phyloP scores from a whole-genome alignment of 2,329 filamentous ascomycete genomes.

The Gaeumannomyces sp. region DNA sequence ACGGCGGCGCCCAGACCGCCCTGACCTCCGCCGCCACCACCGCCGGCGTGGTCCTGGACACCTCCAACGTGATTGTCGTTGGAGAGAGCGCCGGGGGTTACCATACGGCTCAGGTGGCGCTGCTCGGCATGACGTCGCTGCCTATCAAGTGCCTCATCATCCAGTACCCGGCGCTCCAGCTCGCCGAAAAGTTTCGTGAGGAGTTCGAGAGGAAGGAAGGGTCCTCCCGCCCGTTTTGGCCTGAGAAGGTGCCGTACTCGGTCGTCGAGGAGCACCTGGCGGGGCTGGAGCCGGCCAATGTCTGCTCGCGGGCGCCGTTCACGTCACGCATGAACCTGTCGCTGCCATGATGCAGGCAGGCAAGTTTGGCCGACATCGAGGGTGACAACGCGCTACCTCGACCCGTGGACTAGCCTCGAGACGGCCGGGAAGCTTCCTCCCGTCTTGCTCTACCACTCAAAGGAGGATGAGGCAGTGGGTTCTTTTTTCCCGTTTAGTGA shows the following conservation, averaged over 20 bases:
- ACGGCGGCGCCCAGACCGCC: constrained; percentile 2
- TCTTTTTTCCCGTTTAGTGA: background rate
- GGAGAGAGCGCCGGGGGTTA: constrained; percentile 11
- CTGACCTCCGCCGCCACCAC: background rate
- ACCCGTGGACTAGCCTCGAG: constrained; percentile 11
- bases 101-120: constrained; percentile 8
- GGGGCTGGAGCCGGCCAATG: background rate
- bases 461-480: constrained; percentile 4
- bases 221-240: background rate
- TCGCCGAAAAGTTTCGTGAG: background rate
- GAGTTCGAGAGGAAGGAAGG: background rate
- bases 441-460: constrained; percentile 9
- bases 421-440: constrained; percentile 8
- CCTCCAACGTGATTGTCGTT: constrained; percentile 8
- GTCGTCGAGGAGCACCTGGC: constrained; percentile 10
- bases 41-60: constrained; percentile 6
- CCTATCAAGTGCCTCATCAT: constrained; percentile 8
- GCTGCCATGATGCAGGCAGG: constrained; percentile 8
- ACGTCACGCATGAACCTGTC: background rate
- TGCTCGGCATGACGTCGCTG: constrained; percentile 10
- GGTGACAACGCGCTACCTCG: constrained; percentile 7
- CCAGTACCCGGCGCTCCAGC: constrained; percentile 7
- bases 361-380: background rate
- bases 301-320: constrained; percentile 9
- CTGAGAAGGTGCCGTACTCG: constrained; percentile 5